These are phyloP conservation scores for Psilocybe subaeruginosa DNA, from an alignment of 768 basidiomycete genomes.

Conservation along the genomic window DNA sequence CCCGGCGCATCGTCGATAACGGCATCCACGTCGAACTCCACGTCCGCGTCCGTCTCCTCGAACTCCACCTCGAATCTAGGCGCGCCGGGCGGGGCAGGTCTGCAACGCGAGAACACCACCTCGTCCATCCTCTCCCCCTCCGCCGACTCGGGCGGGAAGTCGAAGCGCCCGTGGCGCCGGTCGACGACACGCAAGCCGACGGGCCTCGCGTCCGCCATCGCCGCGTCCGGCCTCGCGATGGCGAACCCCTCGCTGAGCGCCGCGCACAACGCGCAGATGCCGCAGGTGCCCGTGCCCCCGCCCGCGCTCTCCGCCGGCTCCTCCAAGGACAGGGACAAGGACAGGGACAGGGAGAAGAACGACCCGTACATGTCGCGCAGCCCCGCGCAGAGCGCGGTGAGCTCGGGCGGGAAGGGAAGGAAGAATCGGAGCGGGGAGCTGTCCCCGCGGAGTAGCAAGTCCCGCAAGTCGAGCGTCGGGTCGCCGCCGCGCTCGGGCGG, in stretches of 20 bases:
- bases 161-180: slow-evolving; percentile 46
- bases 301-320: slow-evolving; percentile 13
- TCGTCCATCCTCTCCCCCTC: slow-evolving; percentile 8
- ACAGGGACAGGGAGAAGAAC: slow-evolving; percentile 13
- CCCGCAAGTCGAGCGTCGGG: slow-evolving; percentile 25
- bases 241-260: slow-evolving; percentile 55
- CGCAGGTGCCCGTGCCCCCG: slow-evolving; percentile 17
- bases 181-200: slow-evolving; percentile 50
- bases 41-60: not conserved
- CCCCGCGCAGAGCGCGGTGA: slow-evolving; percentile 24
- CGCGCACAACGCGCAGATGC: slow-evolving; percentile 46
- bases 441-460: slow-evolving; percentile 33
- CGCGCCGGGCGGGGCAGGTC: not conserved
- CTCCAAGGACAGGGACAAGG: not conserved
- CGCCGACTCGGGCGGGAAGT: slow-evolving; percentile 19
- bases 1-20: slow-evolving; percentile 10
- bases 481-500: slow-evolving; percentile 11
- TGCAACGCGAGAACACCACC: slow-evolving; percentile 16
- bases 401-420: slow-evolving; percentile 15
- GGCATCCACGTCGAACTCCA: not conserved
- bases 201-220: slow-evolving; percentile 68
- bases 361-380: slow-evolving; percentile 30
- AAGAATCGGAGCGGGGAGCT: slow-evolving; percentile 32
- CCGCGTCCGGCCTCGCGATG: slow-evolving; percentile 70
- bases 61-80: slow-evolving; percentile 1